Evolutionary conservation across 1,284 basidiomycete species (phyloP).

Genomic region (Stereum hirsutum): DNA sequence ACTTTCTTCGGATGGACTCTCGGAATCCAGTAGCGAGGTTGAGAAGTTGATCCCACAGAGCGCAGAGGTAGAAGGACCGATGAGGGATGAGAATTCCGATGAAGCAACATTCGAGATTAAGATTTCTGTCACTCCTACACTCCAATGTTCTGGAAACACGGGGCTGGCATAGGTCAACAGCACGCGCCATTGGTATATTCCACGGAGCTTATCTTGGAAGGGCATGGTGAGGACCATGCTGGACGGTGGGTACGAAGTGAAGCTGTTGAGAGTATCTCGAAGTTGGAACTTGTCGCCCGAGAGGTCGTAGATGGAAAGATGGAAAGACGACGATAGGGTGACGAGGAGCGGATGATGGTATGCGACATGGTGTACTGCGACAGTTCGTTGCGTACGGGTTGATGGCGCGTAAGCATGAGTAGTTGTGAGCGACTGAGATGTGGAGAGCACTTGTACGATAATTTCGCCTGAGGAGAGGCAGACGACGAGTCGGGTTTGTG

Average conservation of each 20-base stretch:
- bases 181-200: no score
- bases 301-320: conserved; percentile 60
- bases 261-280: conserved; percentile 59
- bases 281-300: conserved; percentile 37
- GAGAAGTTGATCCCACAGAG: no score
- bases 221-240: conserved; percentile 60
- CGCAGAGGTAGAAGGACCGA: conserved; percentile 12
- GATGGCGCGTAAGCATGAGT: conserved; percentile 41
- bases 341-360: conserved; percentile 73
- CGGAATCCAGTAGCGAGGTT: conserved; percentile 11
- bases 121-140: conserved; percentile 67
- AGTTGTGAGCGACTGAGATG: conserved; percentile 19
- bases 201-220: conserved; percentile 58
- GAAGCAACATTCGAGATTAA: conserved; percentile 35
- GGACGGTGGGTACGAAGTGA: conserved; percentile 65
- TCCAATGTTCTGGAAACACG: conserved; percentile 76
- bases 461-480: conserved; percentile 68
- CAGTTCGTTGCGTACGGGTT: conserved; percentile 25
- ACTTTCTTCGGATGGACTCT: conserved; percentile 12
- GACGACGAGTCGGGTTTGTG: conserved; percentile 30
- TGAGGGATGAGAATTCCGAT: conserved; percentile 2
- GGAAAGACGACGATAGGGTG: conserved; percentile 56
- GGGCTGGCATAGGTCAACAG: conserved; percentile 64
- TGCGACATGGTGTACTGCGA: conserved; percentile 51
- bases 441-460: conserved; percentile 30